These are phyloP conservation scores for Austroboletus eburneus DNA, from an alignment of 768 basidiomycete species.

Conservation along the genomic window DNA sequence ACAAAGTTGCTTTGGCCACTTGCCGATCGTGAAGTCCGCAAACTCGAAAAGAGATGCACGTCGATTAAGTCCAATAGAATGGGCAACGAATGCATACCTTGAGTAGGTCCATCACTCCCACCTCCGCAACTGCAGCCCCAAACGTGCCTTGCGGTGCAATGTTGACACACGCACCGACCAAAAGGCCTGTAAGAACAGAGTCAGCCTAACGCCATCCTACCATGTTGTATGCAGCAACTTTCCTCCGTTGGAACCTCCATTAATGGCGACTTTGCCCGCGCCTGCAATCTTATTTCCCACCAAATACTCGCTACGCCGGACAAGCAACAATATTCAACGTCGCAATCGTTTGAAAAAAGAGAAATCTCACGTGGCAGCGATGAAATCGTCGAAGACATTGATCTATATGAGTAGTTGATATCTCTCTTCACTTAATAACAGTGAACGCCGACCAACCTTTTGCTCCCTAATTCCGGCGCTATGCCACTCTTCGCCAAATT, in stretches of 20 bases:
- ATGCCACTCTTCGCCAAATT: conserved; percentile 88
- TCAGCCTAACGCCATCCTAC: background rate
- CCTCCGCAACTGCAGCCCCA: conserved; percentile 77
- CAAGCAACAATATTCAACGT: background rate
- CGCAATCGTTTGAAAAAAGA: background rate
- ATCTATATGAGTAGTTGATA: conserved; percentile 34
- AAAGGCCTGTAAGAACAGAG: conserved; percentile 45
- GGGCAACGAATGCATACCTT: conserved; percentile 46
- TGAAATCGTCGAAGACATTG: conserved; percentile 81
- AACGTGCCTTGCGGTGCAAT: conserved; percentile 72
- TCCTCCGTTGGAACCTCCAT: conserved; percentile 83
- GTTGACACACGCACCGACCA: conserved; percentile 82
- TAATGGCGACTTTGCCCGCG: conserved; percentile 68
- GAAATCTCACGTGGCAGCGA: conserved; percentile 63
- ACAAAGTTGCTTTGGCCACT: conserved; percentile 4
- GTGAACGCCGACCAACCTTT: conserved; percentile 43
- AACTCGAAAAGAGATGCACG: conserved; percentile 40
- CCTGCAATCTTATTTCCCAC: conserved; percentile 69
- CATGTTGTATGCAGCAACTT: conserved; percentile 12
- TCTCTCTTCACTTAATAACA: background rate
- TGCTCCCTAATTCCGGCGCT: conserved; percentile 62
- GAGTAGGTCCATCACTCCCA: conserved; percentile 76
- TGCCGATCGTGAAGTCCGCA: conserved; percentile 72
- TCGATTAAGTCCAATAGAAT: background rate
- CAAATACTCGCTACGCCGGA: conserved; percentile 53